phyloP scores from a whole-genome alignment of 139 green algal genomes.

The Chlorella sp. region DNA sequence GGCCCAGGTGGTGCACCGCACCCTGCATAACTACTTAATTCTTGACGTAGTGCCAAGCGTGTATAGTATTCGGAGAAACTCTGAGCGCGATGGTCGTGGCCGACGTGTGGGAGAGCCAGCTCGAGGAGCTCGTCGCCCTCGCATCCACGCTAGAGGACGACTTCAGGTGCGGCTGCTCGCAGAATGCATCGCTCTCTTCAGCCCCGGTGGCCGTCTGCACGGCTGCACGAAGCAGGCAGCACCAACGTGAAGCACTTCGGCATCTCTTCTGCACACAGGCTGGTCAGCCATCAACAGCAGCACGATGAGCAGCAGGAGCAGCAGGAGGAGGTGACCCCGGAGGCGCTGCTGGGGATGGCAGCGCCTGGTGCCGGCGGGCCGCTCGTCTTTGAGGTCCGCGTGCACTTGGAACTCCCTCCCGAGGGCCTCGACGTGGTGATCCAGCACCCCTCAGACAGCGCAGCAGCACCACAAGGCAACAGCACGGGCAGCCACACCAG shows the following conservation, averaged over 20 bases:
- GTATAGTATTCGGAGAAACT: too few species aligned
- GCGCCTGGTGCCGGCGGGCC: conserved; percentile 10
- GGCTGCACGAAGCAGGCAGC: too few species aligned
- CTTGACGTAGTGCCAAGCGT: too few species aligned
- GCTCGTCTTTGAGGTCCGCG: conserved; percentile 10
- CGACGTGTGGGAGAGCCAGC: not conserved
- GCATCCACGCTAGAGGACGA: not conserved
- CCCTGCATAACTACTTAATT: too few species aligned
- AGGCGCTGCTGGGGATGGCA: not conserved
- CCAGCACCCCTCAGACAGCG: not conserved
- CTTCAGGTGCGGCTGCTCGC: not conserved
- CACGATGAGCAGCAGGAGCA: not conserved
- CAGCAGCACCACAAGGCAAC: not conserved
- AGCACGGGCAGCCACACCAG: too few species aligned
- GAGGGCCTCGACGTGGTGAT: conserved; percentile 29
- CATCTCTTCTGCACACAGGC: not conserved
- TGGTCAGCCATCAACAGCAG: not conserved
- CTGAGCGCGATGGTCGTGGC: not conserved
- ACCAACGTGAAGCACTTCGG: too few species aligned
- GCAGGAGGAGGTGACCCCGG: not conserved
- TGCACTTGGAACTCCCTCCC: conserved; percentile 25
- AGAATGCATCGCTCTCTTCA: too few species aligned
- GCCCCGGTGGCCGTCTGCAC: too few species aligned
- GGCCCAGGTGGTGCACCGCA: too few species aligned
- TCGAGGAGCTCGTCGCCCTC: not conserved